Base-by-base conservation (phyloP, 2,329 filamentous ascomycete species). In the Leptographium lundbergii region DNA sequence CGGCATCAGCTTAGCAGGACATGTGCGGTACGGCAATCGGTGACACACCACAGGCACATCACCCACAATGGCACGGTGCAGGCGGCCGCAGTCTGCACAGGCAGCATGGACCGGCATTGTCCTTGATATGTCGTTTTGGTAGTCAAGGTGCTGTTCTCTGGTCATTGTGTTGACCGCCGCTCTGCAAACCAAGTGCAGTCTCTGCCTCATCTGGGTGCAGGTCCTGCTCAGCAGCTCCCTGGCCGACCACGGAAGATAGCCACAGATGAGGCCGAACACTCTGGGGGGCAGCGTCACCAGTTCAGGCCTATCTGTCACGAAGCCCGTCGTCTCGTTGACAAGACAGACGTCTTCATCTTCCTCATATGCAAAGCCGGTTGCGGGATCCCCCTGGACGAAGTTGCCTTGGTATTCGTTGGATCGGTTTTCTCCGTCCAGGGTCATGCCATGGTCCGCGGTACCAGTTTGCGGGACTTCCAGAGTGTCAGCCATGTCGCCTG, bases 151-250 rank as follows among this genome's bases (percentile, higher is more conserved):
- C 19, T 54, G 22, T 0, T 42, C 13, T 1, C 2, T 9, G 11
- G 14, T 13, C 58, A 59, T 59, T 34, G 0, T 27, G 6, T 3
- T 6, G 9, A 57, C 34, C 9, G 29, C 53, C 1, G 3, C 32
- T 24, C n/a, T n/a, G 29, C 55, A 57, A 22, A 13, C 1, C 1
- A n/a, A 19, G 13, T 57, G 55, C 14, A 60, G 58, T 2, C 34
- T 50, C 1, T 27, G 10, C 42, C 59, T 17, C 3, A 60, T 19
- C 9, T 6, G 13, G 0, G 47, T 22, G 32, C 59, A 60, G 2
- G 55, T 60, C 17, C 48, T 51, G 13, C 59, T 57, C n/a, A 60
- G 39, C n/a, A 57, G 29, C 24, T 57, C 59, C 13, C 36, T 57
- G 19, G 36, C 27, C 3, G 48, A 25, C 59, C 59, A 60, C 2